phyloP scores from a whole-genome alignment of 169 alveolate species.

The Babesia bigemina region DNA sequence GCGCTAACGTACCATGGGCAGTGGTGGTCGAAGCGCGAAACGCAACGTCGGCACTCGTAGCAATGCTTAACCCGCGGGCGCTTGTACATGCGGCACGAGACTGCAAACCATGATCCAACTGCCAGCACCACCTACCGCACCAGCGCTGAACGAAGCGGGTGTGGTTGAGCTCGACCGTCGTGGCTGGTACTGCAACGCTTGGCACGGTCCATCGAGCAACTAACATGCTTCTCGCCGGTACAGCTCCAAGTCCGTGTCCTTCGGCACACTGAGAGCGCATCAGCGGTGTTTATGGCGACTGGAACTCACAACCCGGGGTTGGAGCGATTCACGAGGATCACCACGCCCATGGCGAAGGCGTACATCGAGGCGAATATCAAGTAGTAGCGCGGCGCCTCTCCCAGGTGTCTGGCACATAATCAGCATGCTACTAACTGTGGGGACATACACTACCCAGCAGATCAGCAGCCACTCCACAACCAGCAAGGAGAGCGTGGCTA shows the following conservation, averaged over 20 bases:
- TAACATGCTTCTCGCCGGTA: conserved; percentile 13
- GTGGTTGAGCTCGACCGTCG: conserved; percentile 1
- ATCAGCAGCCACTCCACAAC: conserved; percentile 1
- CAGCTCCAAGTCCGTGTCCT: conserved; percentile 4
- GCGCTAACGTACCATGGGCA: conserved; percentile 87
- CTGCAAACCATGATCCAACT: conserved; percentile 1
- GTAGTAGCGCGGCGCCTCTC: background rate
- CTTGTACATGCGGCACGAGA: conserved; percentile 65
- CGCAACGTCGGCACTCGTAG: conserved; percentile 89
- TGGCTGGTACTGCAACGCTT: conserved; percentile 25
- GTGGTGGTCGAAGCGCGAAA: conserved; percentile 93
- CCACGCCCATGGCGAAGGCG: background rate
- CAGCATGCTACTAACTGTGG: background rate
- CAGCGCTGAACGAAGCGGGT: conserved; percentile 54
- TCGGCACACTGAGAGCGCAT: background rate
- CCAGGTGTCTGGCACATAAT: background rate
- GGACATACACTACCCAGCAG: conserved; percentile 9
- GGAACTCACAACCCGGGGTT: conserved; percentile 32
- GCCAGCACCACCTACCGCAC: conserved; percentile 45
- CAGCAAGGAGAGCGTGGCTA: background rate
- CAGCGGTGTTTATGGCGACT: background rate
- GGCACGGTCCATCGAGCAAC: background rate
- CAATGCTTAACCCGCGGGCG: conserved; percentile 95
- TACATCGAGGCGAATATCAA: background rate
- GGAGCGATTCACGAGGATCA: conserved; percentile 12